These are phyloP conservation scores for Pistacia vera DNA, from an alignment of 345 rosid species.

Conservation along the genomic window DNA sequence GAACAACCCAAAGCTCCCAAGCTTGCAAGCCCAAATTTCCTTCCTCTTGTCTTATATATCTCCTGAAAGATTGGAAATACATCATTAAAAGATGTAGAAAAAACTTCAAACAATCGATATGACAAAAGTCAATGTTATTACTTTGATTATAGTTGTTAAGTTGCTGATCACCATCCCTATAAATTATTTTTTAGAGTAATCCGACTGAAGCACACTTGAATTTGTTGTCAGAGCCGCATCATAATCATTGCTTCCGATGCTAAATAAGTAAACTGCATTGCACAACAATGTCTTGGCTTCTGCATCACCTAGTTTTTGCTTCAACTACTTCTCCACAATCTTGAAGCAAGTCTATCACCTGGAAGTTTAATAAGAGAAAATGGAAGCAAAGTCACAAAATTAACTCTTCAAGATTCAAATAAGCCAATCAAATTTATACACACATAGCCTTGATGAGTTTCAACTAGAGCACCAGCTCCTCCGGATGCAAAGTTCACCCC, in stretches of 20 bases:
- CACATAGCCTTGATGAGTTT: conserved; percentile 12
- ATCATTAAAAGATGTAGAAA: background rate
- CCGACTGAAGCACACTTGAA: background rate
- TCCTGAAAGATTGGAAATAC: background rate
- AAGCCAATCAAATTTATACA: no score
- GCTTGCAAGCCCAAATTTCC: conserved; percentile 2
- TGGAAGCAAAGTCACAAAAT: no score
- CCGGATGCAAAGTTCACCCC: conserved; percentile 44
- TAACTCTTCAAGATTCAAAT: no score
- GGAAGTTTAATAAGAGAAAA: background rate
- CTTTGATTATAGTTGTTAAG: conserved; percentile 26
- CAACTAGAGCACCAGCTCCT: conserved; percentile 35
- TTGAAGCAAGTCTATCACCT: conserved; percentile 15
- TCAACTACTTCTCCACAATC: background rate
- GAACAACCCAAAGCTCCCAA: conserved; percentile 2
- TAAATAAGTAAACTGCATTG: background rate
- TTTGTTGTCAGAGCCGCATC: background rate
- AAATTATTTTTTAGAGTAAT: background rate
- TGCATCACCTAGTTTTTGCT: conserved; percentile 17
- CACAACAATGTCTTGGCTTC: conserved; percentile 12
- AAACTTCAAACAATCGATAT: background rate
- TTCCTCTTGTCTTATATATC: background rate
- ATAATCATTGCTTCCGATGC: background rate
- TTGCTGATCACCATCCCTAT: conserved; percentile 33
- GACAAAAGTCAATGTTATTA: background rate